Evolutionary conservation across 257 asterid species (phyloP).

Genomic region (Galeopsis tetrahit): DNA sequence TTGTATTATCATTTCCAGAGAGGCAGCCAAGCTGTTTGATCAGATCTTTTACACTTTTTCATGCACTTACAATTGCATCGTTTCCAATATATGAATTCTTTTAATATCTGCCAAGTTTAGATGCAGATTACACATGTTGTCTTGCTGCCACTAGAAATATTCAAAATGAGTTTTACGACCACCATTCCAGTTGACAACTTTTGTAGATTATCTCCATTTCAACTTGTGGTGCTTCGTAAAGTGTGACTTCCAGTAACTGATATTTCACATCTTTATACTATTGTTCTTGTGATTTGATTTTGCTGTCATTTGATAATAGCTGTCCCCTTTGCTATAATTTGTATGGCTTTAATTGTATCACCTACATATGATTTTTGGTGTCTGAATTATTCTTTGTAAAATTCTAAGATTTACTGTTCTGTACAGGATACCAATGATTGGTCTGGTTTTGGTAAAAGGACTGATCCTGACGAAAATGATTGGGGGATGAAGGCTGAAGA

Average conservation of each 20-base stretch:
- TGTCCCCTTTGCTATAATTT: neutral
- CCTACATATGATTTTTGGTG: slow-evolving; percentile 12
- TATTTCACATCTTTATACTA: neutral
- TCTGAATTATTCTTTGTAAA: neutral
- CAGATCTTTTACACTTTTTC: slow-evolving; percentile 17
- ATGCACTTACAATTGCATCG: slow-evolving; percentile 16
- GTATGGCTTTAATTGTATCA: slow-evolving; percentile 8
- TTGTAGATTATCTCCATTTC: neutral
- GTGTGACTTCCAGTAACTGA: neutral
- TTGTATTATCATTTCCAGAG: slow-evolving; percentile 13
- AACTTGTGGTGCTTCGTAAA: slow-evolving; percentile 7
- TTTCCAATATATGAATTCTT: slow-evolving; percentile 14
- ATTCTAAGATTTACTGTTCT: slow-evolving; percentile 18
- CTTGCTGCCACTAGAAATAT: slow-evolving; percentile 17
- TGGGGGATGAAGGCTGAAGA: slow-evolving; percentile 12
- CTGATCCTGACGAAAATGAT: slow-evolving; percentile 27
- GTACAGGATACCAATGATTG: slow-evolving; percentile 43
- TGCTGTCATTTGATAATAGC: slow-evolving; percentile 18
- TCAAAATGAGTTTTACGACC: neutral
- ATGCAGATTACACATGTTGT: slow-evolving; percentile 13
- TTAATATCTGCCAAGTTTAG: slow-evolving; percentile 17
- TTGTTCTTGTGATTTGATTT: slow-evolving; percentile 3
- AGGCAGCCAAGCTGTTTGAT: neutral
- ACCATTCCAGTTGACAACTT: neutral
- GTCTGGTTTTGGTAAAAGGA: slow-evolving; percentile 46